Conservation (phyloP, 2,329 filamentous ascomycete genomes). For the Cyphellophora attinorum region DNA sequence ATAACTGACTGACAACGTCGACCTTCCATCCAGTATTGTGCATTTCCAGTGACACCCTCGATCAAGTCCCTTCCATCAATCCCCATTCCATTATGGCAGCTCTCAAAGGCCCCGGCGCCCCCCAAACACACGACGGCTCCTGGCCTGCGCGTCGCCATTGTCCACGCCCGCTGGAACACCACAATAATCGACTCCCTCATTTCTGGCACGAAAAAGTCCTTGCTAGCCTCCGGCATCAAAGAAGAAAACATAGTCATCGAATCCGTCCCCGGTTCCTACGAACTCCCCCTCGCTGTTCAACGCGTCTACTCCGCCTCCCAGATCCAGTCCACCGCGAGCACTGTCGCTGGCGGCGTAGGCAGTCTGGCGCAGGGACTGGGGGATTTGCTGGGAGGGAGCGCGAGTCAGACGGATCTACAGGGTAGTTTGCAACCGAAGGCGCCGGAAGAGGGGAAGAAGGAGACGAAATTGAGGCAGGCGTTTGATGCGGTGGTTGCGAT, state of each 20-base stretch:
- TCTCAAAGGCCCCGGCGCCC: conserved; percentile 54
- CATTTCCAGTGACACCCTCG: too few species aligned
- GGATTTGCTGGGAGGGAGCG: conserved; percentile 62
- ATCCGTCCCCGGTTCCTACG: conserved; percentile 87
- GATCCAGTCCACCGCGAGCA: conserved; percentile 56
- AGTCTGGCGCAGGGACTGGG: conserved; percentile 58
- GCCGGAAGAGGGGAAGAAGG: conserved; percentile 27
- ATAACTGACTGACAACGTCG: too few species aligned
- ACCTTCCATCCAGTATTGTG: too few species aligned
- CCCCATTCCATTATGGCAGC: too few species aligned
- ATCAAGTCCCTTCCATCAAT: too few species aligned
- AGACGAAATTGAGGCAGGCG: conserved; percentile 19
- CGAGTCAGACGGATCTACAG: conserved; percentile 55
- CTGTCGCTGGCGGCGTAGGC: conserved; percentile 16
- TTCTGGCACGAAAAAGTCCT: conserved; percentile 66
- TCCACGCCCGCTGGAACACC: conserved; percentile 93
- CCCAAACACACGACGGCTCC: conserved; percentile 53
- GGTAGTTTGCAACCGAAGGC: conserved; percentile 19
- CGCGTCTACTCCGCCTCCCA: conserved; percentile 80
- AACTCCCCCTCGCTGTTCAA: conserved; percentile 84
- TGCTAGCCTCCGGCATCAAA: conserved; percentile 69
- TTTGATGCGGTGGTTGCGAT: conserved; percentile 95
- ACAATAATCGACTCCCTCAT: conserved; percentile 80
- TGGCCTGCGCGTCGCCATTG: conserved; percentile 81
- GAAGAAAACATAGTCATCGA: conserved; percentile 82